These are phyloP conservation scores for Kuraishia molischiana DNA, from an alignment of 805 yeast species.

Conservation along the genomic window DNA sequence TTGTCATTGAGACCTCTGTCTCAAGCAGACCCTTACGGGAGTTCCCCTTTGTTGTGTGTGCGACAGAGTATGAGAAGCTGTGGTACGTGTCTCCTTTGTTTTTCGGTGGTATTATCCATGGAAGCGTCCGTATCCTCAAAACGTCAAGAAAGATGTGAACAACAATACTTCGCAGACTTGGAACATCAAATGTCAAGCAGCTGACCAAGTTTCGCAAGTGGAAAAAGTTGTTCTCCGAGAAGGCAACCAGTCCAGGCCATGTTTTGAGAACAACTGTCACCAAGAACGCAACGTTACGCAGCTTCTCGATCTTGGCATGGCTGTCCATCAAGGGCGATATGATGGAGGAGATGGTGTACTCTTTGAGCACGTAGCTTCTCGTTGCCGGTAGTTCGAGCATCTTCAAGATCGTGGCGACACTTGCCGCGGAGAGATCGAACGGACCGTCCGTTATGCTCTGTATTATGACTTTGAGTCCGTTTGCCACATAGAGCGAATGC, in stretches of 20 bases:
- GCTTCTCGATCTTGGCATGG: constrained; percentile 38
- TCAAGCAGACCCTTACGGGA: constrained; percentile 18
- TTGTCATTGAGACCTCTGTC: constrained; percentile 32
- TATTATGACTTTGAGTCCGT: constrained; percentile 32
- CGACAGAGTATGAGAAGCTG: constrained; percentile 5
- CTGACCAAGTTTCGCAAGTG: constrained; percentile 48
- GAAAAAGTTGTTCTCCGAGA: constrained; percentile 44
- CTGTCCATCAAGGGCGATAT: constrained; percentile 65
- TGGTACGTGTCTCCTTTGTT: not conserved
- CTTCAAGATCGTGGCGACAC: constrained; percentile 37
- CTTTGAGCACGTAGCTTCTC: constrained; percentile 44
- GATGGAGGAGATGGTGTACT: constrained; percentile 51
- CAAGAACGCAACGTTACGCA: constrained; percentile 52
- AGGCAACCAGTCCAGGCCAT: constrained; percentile 68
- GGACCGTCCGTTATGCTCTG: constrained; percentile 47
- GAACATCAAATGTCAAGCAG: constrained; percentile 52
- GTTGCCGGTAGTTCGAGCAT: constrained; percentile 50
- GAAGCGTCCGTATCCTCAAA: constrained; percentile 47
- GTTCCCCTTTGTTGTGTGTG: not conserved
- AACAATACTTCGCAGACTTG: constrained; percentile 47
- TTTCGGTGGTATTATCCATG: constrained; percentile 28
- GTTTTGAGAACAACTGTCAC: constrained; percentile 53
- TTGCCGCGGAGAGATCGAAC: constrained; percentile 29
- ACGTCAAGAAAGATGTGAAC: constrained; percentile 66
- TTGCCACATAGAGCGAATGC: constrained; percentile 25